A percentile compares a stretch with the other conserved stretches of the same genome.
These are phyloP conservation scores for Withania somnifera DNA, from an alignment of 305 asterid species.

Conservation along the genomic window DNA sequence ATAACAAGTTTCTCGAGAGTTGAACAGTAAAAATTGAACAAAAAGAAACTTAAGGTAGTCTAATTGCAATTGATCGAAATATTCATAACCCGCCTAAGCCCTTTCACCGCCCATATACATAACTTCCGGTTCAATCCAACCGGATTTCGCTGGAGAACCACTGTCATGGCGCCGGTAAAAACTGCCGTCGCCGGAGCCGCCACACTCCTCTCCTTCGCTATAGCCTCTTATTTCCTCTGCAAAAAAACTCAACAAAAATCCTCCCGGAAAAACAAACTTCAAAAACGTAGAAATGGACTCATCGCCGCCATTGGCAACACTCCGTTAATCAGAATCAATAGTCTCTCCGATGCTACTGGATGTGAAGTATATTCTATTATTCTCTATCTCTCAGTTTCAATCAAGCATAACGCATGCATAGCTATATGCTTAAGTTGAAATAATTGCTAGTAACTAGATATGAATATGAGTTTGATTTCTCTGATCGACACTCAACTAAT, in stretches of 20 bases:
- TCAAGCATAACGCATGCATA: neutral
- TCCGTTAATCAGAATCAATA: slow-evolving; percentile 75
- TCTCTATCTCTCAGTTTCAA: neutral
- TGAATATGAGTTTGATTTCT: no score
- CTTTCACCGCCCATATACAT: neutral
- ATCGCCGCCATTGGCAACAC: slow-evolving; percentile 89
- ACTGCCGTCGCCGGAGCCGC: slow-evolving; percentile 48
- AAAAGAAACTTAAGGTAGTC: neutral
- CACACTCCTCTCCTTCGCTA: slow-evolving; percentile 34
- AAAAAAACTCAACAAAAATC: slow-evolving; percentile 25
- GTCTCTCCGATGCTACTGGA: slow-evolving; percentile 87
- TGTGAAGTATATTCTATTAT: slow-evolving; percentile 46
- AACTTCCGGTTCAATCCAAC: slow-evolving; percentile 2
- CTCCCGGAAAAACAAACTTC: slow-evolving; percentile 9
- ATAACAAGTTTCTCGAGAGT: neutral
- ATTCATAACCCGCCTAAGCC: neutral
- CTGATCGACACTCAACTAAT: no score
- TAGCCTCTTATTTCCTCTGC: slow-evolving; percentile 38
- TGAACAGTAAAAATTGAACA: neutral
- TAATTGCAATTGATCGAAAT: neutral
- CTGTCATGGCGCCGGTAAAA: slow-evolving; percentile 38
- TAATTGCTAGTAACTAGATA: neutral
- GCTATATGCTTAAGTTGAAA: neutral
- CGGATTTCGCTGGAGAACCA: neutral
- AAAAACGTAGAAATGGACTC: slow-evolving; percentile 45